These are phyloP conservation scores for Brassica juncea DNA, from an alignment of 345 rosid genomes.

Conservation along the genomic window DNA sequence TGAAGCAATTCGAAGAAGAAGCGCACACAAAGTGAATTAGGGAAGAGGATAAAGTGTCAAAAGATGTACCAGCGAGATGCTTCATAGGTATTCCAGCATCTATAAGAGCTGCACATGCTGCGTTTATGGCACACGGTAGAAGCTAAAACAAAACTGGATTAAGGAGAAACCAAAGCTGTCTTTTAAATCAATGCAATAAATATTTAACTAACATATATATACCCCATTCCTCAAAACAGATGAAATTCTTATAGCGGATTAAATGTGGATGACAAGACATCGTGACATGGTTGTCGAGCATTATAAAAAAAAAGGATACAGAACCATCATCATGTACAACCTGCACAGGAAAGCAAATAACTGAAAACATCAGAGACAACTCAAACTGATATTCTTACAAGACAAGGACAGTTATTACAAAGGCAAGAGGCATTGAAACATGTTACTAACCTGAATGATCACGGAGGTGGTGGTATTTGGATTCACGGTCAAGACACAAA, in stretches of 20 bases:
- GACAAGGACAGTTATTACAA: background rate
- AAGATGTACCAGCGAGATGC: constrained; percentile 78
- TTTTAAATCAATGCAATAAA: background rate
- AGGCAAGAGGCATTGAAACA: background rate
- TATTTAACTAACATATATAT: background rate
- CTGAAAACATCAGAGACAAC: constrained; percentile 12
- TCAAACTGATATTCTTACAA: background rate
- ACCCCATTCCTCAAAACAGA: background rate
- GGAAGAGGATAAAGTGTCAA: background rate
- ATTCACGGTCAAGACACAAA: constrained; percentile 72
- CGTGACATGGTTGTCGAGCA: background rate
- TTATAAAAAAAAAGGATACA: constrained; percentile 62
- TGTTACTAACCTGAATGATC: constrained; percentile 62
- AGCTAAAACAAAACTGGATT: constrained; percentile 56
- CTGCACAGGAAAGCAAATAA: constrained; percentile 43
- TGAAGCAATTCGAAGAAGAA: constrained; percentile 3
- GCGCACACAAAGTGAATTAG: background rate
- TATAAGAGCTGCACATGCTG: constrained; percentile 91
- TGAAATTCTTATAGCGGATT: background rate
- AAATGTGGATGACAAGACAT: no score
- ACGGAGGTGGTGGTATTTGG: constrained; percentile 90
- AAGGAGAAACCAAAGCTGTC: constrained; percentile 43
- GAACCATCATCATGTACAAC: constrained; percentile 88
- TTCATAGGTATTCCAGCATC: constrained; percentile 95
- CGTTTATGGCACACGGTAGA: constrained; percentile 91